Evolutionary conservation across 345 rosid species (phyloP).

Genomic region (Acer yangbiense): DNA sequence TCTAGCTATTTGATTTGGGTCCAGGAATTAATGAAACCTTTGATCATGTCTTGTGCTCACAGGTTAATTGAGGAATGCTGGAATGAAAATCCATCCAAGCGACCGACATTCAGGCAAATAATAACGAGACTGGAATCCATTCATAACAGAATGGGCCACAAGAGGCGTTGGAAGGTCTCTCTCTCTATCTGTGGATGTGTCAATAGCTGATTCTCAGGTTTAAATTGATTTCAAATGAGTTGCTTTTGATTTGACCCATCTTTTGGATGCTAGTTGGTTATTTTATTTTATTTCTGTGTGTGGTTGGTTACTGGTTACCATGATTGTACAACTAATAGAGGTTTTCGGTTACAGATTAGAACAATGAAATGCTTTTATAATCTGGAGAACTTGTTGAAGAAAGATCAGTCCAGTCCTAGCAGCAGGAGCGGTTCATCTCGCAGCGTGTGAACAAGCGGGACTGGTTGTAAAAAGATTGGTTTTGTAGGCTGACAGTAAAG

Average conservation of each 20-base stretch:
- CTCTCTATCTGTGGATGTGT: neutral
- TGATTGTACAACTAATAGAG: constrained; percentile 2
- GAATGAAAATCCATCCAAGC: constrained; percentile 72
- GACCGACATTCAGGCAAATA: constrained; percentile 83
- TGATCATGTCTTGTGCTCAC: constrained; percentile 21
- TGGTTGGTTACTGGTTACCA: neutral
- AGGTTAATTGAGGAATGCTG: constrained; percentile 94
- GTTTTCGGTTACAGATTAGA: constrained; percentile 48
- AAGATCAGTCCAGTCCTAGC: constrained; percentile 56
- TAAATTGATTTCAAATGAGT: neutral
- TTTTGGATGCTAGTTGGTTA: neutral
- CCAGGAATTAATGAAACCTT: neutral
- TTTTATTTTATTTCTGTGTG: neutral
- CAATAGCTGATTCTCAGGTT: neutral
- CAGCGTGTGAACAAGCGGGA: constrained; percentile 10
- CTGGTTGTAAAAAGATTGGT: constrained; percentile 10
- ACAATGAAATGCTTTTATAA: constrained; percentile 76
- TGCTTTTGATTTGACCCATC: neutral
- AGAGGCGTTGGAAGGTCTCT: constrained; percentile 80
- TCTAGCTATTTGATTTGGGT: neutral
- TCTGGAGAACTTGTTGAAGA: constrained; percentile 66
- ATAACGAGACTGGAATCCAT: constrained; percentile 63
- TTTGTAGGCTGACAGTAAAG: neutral
- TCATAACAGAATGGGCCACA: constrained; percentile 51
- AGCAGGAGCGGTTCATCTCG: constrained; percentile 56